Base-by-base conservation (phyloP, 768 basidiomycete species). In the Rhizopogon roseolus region DNA sequence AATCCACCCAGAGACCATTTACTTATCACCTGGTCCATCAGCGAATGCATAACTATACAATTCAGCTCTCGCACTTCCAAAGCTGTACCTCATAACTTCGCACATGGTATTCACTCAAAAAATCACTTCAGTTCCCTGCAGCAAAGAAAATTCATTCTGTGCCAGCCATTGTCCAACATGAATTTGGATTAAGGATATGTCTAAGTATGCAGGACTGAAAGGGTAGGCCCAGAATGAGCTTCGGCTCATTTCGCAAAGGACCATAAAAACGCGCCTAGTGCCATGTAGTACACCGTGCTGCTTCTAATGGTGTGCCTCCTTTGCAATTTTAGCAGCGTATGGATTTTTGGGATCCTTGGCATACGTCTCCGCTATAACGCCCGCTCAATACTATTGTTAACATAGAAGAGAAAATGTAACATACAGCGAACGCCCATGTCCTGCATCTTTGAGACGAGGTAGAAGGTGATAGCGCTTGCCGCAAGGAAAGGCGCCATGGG, bases 401-500 rank as follows among this genome's bases (percentile, higher is more conserved):
- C 49, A 22, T 54, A 34, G 48, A 50, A 11, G 25, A 4, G 10
- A 37, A 11, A 45, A 11, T 2, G 32, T 16, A 1, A 84, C 90
- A 66, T 67, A 93, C 90, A 84, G 69, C 82, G 76, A 54, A 92
- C 79, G 54, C 74, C 85, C 14, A 75, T 65, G n/a, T 85, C 81
- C 70, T 92, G 89, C 62, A 84, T 73, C 64, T 81, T 82, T 25
- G 73, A 68, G 41, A 92, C 78, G 53, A 85, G 76, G 72, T 81
- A 91, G 62, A 81, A 79, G 14, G 86, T 87, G 55, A 91, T 64
- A 14, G 68, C 63, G 6, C 81, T 80, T 32, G 90, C 85, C 37
- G 78, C 76, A 61, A 90, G 74, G 80, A 92, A 93, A 8, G 90
- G 89, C 81, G 88, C 91, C 72, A 91, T 65, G 36, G 90, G 88